Base-by-base conservation (phyloP, 2,329 filamentous ascomycete species). In the Escovopsis sp. region DNA sequence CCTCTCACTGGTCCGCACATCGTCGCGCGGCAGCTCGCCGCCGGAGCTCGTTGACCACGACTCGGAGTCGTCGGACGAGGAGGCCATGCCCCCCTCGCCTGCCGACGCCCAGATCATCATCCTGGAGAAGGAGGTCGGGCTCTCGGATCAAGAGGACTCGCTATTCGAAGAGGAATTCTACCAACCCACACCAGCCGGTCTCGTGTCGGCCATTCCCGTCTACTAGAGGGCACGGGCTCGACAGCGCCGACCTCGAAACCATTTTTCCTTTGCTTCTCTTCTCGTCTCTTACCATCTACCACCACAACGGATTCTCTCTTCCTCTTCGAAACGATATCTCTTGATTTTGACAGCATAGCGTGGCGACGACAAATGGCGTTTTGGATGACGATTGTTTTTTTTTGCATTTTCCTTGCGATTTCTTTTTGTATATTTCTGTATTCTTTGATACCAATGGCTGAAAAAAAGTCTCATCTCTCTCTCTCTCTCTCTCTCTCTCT, bases 61-160 rank as follows among this genome's bases (percentile, higher is more conserved):
- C 50, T 69, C 76, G 48, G 82, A 86, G 56, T 80, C 80, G 48
- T 78, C 75, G 2, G 80, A 77, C 44, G 82, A 86, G 53, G 82
- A 87, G 62, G 79, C 84, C 51, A 76, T 85, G 75, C 83, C 83
- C 7, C 80, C 80, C 18, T 84, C 80, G 47, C 81, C 81, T 33
- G 73, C 75, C 36, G 66, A 68, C 19, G 59, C 71, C 26, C 59
- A 70, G 33, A 63, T 85, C 42, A 63, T 69, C 35, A 82, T 85
- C 55, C 65, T 71, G 38, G 68, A 74, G 52, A 75, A 80, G 66
- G 66, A 75, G 53, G 51, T 49, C 51, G 64, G 63, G 55, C 56
- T 60, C 53, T 55, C 59, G 44, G 61, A 63, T 54, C 54, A 64
- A 48, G 59, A 66, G 44, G 57, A 59, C 55, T 55, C 61, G 50